phyloP scores from a whole-genome alignment of 1,284 basidiomycete genomes.

The Ganoderma multipileum region DNA sequence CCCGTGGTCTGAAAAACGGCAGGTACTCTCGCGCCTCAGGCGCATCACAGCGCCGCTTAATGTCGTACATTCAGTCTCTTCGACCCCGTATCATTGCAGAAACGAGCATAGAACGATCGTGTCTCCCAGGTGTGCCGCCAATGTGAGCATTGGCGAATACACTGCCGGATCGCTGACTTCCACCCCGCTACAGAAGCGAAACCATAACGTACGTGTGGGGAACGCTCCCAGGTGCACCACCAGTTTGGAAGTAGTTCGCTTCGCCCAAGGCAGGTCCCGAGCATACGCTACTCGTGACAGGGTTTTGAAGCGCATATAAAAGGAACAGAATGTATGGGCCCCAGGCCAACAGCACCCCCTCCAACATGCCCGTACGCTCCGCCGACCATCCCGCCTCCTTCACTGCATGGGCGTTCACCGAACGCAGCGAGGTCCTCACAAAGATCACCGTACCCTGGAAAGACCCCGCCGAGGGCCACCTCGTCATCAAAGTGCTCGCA shows the following conservation, averaged over 20 bases:
- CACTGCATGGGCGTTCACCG: slow-evolving; percentile 37
- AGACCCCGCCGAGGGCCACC: slow-evolving; percentile 39
- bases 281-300: neutral
- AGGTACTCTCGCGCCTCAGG: neutral
- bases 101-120: neutral
- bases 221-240: neutral
- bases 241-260: neutral
- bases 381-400: slow-evolving; percentile 40
- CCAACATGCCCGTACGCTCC: neutral
- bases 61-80: neutral
- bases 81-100: neutral
- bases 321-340: neutral
- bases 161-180: neutral
- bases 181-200: neutral
- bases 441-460: slow-evolving; percentile 39
- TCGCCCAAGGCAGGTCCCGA: neutral
- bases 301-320: neutral
- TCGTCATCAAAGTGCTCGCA: slow-evolving; percentile 44
- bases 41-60: slow-evolving; percentile 2
- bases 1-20: neutral
- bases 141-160: neutral
- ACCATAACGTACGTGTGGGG: neutral
- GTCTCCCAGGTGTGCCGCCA: neutral
- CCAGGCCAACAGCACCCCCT: neutral
- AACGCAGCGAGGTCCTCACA: slow-evolving; percentile 29